These are phyloP conservation scores for Penicillium pulvis DNA, from an alignment of 495 filamentous ascomycete genomes.

Conservation along the genomic window DNA sequence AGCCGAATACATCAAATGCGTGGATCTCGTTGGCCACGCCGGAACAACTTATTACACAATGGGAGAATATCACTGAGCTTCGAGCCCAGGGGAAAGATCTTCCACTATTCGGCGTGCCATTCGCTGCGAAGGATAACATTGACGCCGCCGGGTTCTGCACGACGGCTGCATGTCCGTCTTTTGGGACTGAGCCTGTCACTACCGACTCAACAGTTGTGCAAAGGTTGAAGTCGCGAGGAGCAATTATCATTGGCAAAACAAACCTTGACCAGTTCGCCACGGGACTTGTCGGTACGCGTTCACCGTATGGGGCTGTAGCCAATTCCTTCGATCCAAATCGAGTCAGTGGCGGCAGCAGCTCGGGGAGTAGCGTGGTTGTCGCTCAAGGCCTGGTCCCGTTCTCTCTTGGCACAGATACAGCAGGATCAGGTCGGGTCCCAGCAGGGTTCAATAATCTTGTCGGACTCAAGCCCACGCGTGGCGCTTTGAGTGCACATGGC, in stretches of 20 bases:
- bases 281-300: constrained; percentile 61
- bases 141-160: constrained; percentile 59
- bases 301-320: constrained; percentile 55
- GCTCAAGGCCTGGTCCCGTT: constrained; percentile 58
- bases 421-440: constrained; percentile 65
- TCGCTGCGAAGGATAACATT: constrained; percentile 66
- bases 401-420: constrained; percentile 65
- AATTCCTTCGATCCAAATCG: constrained; percentile 6
- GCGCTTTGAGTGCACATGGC: constrained; percentile 58
- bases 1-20: constrained; percentile 5
- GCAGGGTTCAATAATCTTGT: constrained; percentile 64
- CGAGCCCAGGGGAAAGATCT: constrained; percentile 41
- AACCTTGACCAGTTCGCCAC: constrained; percentile 73
- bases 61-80: constrained; percentile 9
- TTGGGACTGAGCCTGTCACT: constrained; percentile 49
- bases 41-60: constrained; percentile 15
- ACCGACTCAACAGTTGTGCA: constrained; percentile 28
- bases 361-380: constrained; percentile 18
- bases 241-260: constrained; percentile 64
- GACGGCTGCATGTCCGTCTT: constrained; percentile 59
- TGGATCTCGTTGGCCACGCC: constrained; percentile 23
- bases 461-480: constrained; percentile 70
- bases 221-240: constrained; percentile 45
- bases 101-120: constrained; percentile 64
- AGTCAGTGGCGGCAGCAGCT: constrained; percentile 21